Conservation (phyloP, 2,329 filamentous ascomycete species). For the Ophiocordyceps robertsii region DNA sequence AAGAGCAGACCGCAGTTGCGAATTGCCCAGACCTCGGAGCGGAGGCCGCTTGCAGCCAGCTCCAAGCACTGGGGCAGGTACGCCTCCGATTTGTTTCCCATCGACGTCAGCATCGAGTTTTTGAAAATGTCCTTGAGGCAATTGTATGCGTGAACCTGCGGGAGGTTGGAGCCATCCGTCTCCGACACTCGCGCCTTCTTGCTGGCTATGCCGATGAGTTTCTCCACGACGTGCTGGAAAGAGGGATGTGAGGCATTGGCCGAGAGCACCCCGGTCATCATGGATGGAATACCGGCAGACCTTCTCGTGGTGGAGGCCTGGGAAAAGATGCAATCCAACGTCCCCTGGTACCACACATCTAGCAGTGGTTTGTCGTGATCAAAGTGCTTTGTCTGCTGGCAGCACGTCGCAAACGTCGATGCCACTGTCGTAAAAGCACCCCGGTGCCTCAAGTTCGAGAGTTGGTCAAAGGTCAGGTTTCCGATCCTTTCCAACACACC, state of each 20-base stretch:
- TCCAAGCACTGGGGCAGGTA: slow-evolving; percentile 63
- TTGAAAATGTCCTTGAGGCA: slow-evolving; percentile 88
- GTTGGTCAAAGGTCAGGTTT: slow-evolving; percentile 64
- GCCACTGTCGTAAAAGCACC: slow-evolving; percentile 91
- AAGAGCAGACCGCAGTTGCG: slow-evolving; percentile 87
- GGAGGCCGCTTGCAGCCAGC: slow-evolving; percentile 68
- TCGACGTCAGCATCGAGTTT: slow-evolving; percentile 59
- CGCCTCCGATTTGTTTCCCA: slow-evolving; percentile 58
- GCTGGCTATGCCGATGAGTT: slow-evolving; percentile 46
- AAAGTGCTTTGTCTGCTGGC: slow-evolving; percentile 45
- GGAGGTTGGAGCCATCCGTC: slow-evolving; percentile 53
- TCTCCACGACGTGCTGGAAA: slow-evolving; percentile 50
- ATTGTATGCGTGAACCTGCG: slow-evolving; percentile 91
- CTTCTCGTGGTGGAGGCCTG: slow-evolving; percentile 75
- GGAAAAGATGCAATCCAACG: slow-evolving; percentile 55
- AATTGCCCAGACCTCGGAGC: slow-evolving; percentile 81
- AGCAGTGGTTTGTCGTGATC: slow-evolving; percentile 33
- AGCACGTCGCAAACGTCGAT: slow-evolving; percentile 73
- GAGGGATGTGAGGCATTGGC: slow-evolving; percentile 46
- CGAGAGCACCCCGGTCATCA: slow-evolving; percentile 70
- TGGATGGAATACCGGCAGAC: slow-evolving; percentile 80
- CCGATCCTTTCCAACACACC: slow-evolving; percentile 54
- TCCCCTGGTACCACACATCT: slow-evolving; percentile 57
- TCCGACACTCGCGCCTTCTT: slow-evolving; percentile 37
- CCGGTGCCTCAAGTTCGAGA: slow-evolving; percentile 72